A percentile compares a stretch with the other conserved stretches of the same genome.
Conservation (phyloP, 148 eudicot species). For the Suaeda aralocaspica region DNA sequence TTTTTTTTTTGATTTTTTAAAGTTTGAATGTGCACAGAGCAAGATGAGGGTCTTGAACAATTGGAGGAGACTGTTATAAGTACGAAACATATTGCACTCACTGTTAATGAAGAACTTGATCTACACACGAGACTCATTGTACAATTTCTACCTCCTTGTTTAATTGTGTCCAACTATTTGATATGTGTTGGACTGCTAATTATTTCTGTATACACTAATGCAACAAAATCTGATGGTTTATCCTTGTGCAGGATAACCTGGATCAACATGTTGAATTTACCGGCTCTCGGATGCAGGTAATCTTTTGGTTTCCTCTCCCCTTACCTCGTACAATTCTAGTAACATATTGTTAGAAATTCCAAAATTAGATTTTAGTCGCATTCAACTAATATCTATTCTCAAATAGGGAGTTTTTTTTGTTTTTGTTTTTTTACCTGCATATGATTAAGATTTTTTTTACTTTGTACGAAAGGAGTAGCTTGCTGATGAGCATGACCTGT, state of each 20-base stretch:
- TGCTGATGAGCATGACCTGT: not conserved
- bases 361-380: not conserved
- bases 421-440: no score
- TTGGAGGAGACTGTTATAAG: slow-evolving; percentile 85
- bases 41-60: slow-evolving; percentile 91
- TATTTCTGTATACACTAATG: not conserved
- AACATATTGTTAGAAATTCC: not conserved
- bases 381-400: not conserved
- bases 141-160: slow-evolving; percentile 22
- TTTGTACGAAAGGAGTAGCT: no score
- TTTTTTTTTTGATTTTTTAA: not conserved
- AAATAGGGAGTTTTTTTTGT: no score
- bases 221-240: not conserved
- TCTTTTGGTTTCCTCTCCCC: not conserved
- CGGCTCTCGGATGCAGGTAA: slow-evolving; percentile 71
- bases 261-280: slow-evolving; percentile 82
- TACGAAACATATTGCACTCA: slow-evolving; percentile 90
- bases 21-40: slow-evolving; percentile 51
- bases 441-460: no score
- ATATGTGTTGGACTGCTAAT: not conserved
- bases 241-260: slow-evolving; percentile 57
- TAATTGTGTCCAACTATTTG: not conserved
- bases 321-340: no score
- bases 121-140: slow-evolving; percentile 80
- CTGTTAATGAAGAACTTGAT: slow-evolving; percentile 89